Base-by-base conservation (phyloP, 192 early-diverging fungal species). In the Coemansia sp. region DNA sequence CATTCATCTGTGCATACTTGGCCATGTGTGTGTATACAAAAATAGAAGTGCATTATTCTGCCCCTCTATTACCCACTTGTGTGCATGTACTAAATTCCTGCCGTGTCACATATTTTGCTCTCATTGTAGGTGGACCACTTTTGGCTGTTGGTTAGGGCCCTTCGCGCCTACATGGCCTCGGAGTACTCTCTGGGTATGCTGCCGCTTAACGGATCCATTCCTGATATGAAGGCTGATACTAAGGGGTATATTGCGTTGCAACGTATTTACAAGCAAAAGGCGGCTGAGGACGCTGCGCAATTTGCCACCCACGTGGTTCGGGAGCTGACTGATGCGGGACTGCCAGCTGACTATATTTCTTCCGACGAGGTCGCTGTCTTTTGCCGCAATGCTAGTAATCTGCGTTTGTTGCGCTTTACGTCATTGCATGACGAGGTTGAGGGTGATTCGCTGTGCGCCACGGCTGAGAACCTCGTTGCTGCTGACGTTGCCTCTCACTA, bases 191-290 rank as follows among this genome's bases (percentile, higher is more conserved):
- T 83, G 24, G 93, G 93, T 6, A 75, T 78, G 50, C 85, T 99
- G 34, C 97, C 97, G 1, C 75, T 96, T 15, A 87, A 92, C 2
- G 97, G 97, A 7, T 79, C 83, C 24, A 87, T 99, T 22, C 96
- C 97, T 0, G 97, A 99, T 79, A 99, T 99, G 97, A 98, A 99
- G 76, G 88, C 97, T 7, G 94, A 99, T 71, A 98, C 96, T 2
- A 87, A 87, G 27, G 89, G 90, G 41, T 99, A 92, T 76, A 89
- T 99, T 18, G 77, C 72, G 9, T 80, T 99, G 61, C 95, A 97
- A 78, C 92, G 87, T 57, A 81, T 96, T 33, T 96, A 94, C 79
- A 92, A 91, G 68, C 76, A 90, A 44, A 94, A 95, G 72, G 91
- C 95, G 7, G 87, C 89, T 20, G 69, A 88, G 44, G 94, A 95